Percentiles rank a stretch among this genome's conserved stretches.
Conservation (phyloP, 192 early-diverging fungal species). For the Podila epicladia region DNA sequence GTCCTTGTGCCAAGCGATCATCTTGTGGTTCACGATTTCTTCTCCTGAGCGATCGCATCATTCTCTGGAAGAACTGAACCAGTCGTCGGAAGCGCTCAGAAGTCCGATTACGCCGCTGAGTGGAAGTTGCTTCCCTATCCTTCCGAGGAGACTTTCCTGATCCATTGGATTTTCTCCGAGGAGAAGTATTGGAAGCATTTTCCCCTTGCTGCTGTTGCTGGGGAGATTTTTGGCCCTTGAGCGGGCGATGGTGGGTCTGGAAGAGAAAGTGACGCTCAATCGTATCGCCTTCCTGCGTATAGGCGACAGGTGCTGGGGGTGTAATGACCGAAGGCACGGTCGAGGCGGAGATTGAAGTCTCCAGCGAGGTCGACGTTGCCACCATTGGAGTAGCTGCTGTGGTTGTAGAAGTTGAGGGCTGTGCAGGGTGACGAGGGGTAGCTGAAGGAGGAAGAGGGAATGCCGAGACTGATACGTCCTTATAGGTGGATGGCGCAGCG, state of each 20-base stretch:
- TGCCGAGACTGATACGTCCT: not conserved
- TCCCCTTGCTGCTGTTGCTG: slow-evolving; percentile 1
- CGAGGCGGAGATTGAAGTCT: not conserved
- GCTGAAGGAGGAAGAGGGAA: slow-evolving; percentile 1
- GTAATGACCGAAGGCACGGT: not conserved
- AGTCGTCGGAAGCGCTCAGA: not conserved
- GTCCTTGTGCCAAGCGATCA: not conserved
- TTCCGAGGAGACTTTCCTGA: no score
- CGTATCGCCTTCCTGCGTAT: not conserved
- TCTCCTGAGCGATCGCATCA: not conserved
- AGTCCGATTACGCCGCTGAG: no score
- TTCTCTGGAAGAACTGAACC: not conserved
- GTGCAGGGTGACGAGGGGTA: not conserved
- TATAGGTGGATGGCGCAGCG: not conserved
- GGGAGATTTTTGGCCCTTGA: not conserved
- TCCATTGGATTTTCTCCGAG: slow-evolving; percentile 1
- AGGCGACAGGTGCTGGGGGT: not conserved
- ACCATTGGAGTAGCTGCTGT: not conserved
- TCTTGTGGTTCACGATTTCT: not conserved
- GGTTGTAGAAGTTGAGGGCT: not conserved
- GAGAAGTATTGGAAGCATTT: not conserved
- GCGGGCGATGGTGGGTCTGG: slow-evolving; percentile 30
- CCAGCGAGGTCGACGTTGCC: not conserved
- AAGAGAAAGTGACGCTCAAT: slow-evolving; percentile 17
- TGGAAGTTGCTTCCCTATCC: no score